phyloP scores from a whole-genome alignment of 2,329 filamentous ascomycete genomes.

The Cryoendolithus antarcticus region DNA sequence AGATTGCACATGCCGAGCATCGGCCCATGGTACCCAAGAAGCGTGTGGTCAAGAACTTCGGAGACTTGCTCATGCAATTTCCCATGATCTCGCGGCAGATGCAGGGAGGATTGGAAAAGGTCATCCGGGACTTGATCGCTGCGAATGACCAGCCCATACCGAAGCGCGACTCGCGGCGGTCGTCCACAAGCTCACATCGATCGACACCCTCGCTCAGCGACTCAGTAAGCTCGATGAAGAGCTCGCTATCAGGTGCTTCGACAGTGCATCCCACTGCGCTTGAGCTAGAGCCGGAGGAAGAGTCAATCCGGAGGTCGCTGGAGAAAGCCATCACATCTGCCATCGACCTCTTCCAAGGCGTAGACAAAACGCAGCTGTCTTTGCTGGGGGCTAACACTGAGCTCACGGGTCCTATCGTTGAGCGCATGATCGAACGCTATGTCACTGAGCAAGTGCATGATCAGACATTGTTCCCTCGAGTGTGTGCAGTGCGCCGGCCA shows the following conservation, averaged over 20 bases:
- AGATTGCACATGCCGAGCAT: neutral
- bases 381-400: conserved; percentile 86
- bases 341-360: conserved; percentile 89
- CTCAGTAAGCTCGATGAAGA: conserved; percentile 23
- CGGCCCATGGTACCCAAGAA: conserved; percentile 45
- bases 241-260: conserved; percentile 25
- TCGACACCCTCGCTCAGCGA: conserved; percentile 22
- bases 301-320: conserved; percentile 73
- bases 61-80: conserved; percentile 79
- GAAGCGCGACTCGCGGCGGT: conserved; percentile 13
- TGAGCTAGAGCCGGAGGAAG: conserved; percentile 80
- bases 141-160: conserved; percentile 69
- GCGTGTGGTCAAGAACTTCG: conserved; percentile 84
- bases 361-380: conserved; percentile 91
- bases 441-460: conserved; percentile 88
- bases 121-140: conserved; percentile 79
- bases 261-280: conserved; percentile 37
- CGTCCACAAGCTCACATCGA: conserved; percentile 23
- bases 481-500: conserved; percentile 63
- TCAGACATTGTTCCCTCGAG: conserved; percentile 64
- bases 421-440: conserved; percentile 89
- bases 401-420: conserved; percentile 80
- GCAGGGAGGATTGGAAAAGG: conserved; percentile 76
- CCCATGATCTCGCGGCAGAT: conserved; percentile 94
- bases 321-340: conserved; percentile 87